These are phyloP conservation scores for Aspergillus haitiensis DNA, from an alignment of 495 filamentous ascomycete genomes.

Conservation along the genomic window DNA sequence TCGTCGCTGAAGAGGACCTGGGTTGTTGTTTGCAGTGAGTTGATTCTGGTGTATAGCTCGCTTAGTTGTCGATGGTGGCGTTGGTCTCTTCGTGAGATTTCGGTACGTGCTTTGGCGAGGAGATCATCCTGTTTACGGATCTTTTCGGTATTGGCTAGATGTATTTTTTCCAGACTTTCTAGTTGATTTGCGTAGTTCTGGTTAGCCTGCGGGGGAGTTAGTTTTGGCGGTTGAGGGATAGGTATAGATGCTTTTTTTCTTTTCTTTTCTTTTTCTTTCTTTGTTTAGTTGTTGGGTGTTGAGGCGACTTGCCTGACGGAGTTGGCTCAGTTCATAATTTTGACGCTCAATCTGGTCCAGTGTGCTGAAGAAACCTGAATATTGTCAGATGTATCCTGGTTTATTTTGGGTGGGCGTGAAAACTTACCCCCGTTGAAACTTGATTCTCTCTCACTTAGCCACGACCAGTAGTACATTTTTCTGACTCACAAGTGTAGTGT, in stretches of 20 bases:
- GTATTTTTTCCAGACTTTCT: background rate
- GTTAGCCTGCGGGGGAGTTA: background rate
- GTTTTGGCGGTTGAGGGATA: background rate
- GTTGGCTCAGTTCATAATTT: background rate
- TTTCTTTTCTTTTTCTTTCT: background rate
- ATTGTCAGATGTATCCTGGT: too few relatives aligned
- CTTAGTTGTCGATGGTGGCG: conserved; percentile 4
- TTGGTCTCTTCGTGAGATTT: background rate
- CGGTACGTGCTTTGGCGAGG: conserved; percentile 1
- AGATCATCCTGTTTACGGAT: background rate
- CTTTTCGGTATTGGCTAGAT: background rate
- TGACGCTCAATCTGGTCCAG: background rate
- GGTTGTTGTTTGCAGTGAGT: background rate
- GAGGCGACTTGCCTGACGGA: background rate
- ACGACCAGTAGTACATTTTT: too few relatives aligned
- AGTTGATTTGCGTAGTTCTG: background rate
- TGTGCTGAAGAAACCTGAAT: too few relatives aligned
- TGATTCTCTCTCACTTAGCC: too few relatives aligned
- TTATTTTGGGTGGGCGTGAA: too few relatives aligned
- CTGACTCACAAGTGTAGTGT: too few relatives aligned
- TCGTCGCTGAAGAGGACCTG: conserved; percentile 1
- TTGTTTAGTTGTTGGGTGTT: background rate
- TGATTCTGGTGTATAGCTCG: conserved; percentile 1
- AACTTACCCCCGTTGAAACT: too few relatives aligned
- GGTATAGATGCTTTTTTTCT: background rate